phyloP scores from a whole-genome alignment of 2,329 filamentous ascomycete genomes.

The Fusarium begoniae region DNA sequence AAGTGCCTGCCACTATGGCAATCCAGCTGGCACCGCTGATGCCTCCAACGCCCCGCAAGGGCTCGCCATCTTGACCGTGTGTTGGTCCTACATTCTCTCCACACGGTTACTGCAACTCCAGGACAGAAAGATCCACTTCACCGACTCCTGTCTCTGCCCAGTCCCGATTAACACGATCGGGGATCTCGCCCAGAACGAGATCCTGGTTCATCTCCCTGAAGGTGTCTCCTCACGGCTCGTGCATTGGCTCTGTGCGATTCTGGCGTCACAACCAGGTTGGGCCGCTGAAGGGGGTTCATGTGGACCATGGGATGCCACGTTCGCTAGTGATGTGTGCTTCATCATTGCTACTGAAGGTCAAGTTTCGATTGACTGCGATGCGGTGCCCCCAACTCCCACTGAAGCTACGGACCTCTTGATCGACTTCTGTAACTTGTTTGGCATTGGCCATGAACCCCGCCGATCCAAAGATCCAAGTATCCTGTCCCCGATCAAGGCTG shows the following conservation, averaged over 20 bases:
- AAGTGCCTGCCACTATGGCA: slow-evolving; percentile 32
- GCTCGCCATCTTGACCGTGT: slow-evolving; percentile 41
- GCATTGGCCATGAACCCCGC: slow-evolving; percentile 33
- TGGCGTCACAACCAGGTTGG: slow-evolving; percentile 37
- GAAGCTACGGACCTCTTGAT: slow-evolving; percentile 39
- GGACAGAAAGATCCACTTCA: slow-evolving; percentile 37
- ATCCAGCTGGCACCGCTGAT: slow-evolving; percentile 21
- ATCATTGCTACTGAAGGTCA: slow-evolving; percentile 34
- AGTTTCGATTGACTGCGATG: slow-evolving; percentile 22
- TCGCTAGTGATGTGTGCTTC: slow-evolving; percentile 27
- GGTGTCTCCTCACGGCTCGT: slow-evolving; percentile 36
- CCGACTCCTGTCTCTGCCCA: slow-evolving; percentile 36
- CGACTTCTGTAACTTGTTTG: slow-evolving; percentile 41
- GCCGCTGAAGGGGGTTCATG: slow-evolving; percentile 26
- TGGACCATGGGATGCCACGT: slow-evolving; percentile 36
- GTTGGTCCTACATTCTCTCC: slow-evolving; percentile 44
- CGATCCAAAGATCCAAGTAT: slow-evolving; percentile 5
- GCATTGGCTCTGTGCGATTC: slow-evolving; percentile 42
- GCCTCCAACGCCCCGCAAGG: slow-evolving; percentile 35
- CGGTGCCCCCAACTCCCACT: slow-evolving; percentile 22
- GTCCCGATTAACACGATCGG: slow-evolving; percentile 30
- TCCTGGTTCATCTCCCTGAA: slow-evolving; percentile 33
- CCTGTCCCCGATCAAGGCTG: slow-evolving; percentile 40
- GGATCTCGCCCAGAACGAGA: slow-evolving; percentile 21
- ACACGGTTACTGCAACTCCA: slow-evolving; percentile 42